Evolutionary conservation across 2,329 filamentous ascomycete species (phyloP).

Genomic region (Akanthomyces dipterigenus): DNA sequence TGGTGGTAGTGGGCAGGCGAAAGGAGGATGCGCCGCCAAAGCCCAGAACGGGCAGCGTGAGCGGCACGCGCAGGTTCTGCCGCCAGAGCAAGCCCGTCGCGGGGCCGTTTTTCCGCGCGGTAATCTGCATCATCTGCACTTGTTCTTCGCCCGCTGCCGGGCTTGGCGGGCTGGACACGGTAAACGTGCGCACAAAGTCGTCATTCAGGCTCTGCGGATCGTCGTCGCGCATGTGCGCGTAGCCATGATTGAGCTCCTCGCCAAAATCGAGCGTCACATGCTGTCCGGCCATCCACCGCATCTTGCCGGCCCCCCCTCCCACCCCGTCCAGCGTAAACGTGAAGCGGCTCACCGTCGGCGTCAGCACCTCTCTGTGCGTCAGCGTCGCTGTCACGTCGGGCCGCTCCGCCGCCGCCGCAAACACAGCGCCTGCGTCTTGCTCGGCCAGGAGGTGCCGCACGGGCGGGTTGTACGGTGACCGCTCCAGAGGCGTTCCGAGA

Average conservation of each 20-base stretch:
- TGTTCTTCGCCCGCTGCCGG: constrained; percentile 8
- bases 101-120: constrained; percentile 59
- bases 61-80: constrained; percentile 42
- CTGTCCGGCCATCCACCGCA: constrained; percentile 60
- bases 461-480: constrained; percentile 73
- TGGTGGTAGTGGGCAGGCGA: constrained; percentile 22
- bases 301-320: constrained; percentile 9
- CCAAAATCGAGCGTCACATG: constrained; percentile 72
- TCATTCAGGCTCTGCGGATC: constrained; percentile 78
- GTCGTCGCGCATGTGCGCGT: constrained; percentile 75
- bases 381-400: constrained; percentile 44
- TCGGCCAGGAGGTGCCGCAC: constrained; percentile 60
- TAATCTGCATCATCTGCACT: constrained; percentile 64
- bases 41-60: constrained; percentile 63
- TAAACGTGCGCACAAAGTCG: constrained; percentile 78
- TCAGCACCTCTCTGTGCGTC: constrained; percentile 50
- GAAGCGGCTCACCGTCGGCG: constrained; percentile 62
- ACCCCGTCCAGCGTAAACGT: constrained; percentile 32
- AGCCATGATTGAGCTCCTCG: constrained; percentile 63
- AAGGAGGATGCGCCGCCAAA: constrained; percentile 59
- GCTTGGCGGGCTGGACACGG: constrained; percentile 58
- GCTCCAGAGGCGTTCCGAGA: constrained; percentile 49
- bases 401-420: constrained; percentile 13
- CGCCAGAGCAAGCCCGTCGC: constrained; percentile 61
- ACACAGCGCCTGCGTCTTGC: constrained; percentile 18